These are phyloP conservation scores for Cladosporium sp. DNA, from an alignment of 2,329 filamentous ascomycete species.

Conservation along the genomic window DNA sequence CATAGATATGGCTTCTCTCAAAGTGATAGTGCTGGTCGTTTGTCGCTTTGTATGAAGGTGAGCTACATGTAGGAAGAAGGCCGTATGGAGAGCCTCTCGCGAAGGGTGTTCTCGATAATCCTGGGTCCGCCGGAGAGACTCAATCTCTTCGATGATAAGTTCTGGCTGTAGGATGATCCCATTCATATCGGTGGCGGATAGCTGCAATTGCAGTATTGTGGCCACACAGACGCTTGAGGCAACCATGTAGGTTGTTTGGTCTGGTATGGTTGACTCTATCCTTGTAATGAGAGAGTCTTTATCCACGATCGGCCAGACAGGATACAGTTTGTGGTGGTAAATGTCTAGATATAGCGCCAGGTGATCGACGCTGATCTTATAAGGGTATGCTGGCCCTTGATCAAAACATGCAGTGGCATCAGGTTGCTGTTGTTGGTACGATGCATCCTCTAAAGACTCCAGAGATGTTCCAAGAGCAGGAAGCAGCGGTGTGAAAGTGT, in stretches of 20 bases:
- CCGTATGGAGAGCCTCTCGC: constrained; percentile 5
- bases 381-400: background rate
- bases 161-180: background rate
- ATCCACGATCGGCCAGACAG: constrained; percentile 18
- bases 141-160: constrained; percentile 12
- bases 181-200: constrained; percentile 7
- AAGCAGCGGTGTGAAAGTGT: too few relatives aligned
- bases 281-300: constrained; percentile 2
- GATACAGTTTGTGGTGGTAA: constrained; percentile 18
- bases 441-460: too few relatives aligned
- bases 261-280: background rate
- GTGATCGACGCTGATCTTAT: background rate
- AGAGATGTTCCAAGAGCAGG: too few relatives aligned
- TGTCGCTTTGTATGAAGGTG: constrained; percentile 14
- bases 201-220: constrained; percentile 17
- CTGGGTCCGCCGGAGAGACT: constrained; percentile 8
- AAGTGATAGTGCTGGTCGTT: constrained; percentile 14
- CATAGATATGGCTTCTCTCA: constrained; percentile 17
- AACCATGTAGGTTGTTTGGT: constrained; percentile 14
- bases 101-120: constrained; percentile 16
- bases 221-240: constrained; percentile 16
- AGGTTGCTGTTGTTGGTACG: background rate
- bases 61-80: constrained; percentile 18
- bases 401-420: background rate
- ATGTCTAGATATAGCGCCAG: constrained; percentile 18